These are phyloP conservation scores for Bassia scoparia DNA, from an alignment of 148 eudicot genomes.

Conservation along the genomic window DNA sequence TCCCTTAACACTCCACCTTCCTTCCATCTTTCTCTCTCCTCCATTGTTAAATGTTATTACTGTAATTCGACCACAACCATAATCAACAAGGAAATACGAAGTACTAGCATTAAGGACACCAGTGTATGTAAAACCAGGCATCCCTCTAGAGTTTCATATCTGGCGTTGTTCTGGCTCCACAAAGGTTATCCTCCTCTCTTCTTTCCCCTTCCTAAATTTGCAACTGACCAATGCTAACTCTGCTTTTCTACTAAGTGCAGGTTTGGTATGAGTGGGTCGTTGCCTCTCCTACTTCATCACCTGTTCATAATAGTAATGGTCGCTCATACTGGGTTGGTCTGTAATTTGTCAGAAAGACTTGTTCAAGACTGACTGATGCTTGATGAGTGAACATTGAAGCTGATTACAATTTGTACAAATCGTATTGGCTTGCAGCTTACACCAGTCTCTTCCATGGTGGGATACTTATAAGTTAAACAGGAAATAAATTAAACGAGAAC, in stretches of 20 bases:
- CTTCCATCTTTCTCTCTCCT: too few species aligned
- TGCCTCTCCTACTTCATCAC: constrained; percentile 52
- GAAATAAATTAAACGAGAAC: too few species aligned
- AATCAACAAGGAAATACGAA: too few species aligned
- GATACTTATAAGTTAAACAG: neutral
- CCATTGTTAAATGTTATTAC: too few species aligned
- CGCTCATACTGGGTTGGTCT: constrained; percentile 99
- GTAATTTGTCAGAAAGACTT: constrained; percentile 18
- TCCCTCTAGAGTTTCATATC: constrained; percentile 63
- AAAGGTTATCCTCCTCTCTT: constrained; percentile 44
- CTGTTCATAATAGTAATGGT: constrained; percentile 83
- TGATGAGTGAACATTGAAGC: neutral
- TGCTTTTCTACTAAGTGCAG: constrained; percentile 30
- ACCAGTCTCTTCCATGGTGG: constrained; percentile 4
- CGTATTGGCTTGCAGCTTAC: neutral
- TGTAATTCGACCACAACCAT: too few species aligned
- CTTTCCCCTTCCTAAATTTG: neutral
- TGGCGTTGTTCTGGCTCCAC: constrained; percentile 90
- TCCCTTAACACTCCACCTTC: too few species aligned
- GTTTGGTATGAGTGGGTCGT: constrained; percentile 99
- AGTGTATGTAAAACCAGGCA: constrained; percentile 51
- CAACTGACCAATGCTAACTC: constrained; percentile 5
- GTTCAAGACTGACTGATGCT: neutral
- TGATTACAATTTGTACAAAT: neutral
- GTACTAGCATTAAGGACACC: constrained; percentile 76